Conservation (phyloP, 2,329 filamentous ascomycete species). For the Catunica adiposa region DNA sequence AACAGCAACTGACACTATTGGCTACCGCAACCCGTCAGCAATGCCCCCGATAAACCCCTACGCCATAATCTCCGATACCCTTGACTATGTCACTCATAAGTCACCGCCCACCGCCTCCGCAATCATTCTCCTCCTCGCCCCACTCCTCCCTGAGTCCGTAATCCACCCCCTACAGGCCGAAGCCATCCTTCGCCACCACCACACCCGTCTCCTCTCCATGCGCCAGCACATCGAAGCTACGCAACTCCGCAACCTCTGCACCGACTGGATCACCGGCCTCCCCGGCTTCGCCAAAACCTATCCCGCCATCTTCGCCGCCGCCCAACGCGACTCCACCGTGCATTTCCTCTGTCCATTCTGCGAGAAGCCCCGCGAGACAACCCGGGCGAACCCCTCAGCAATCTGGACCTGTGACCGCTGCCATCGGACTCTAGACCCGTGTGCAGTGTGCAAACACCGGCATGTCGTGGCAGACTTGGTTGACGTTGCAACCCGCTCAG, state of each 20-base stretch:
- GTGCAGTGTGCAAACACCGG: slow-evolving; percentile 41
- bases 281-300: slow-evolving; percentile 39
- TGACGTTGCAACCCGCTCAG: slow-evolving; percentile 17
- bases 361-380: slow-evolving; percentile 38
- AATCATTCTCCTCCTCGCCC: slow-evolving; percentile 42
- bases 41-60: slow-evolving; percentile 37
- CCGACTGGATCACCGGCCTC: slow-evolving; percentile 36
- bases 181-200: slow-evolving; percentile 42
- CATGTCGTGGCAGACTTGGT: slow-evolving; percentile 27
- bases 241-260: slow-evolving; percentile 43
- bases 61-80: slow-evolving; percentile 33
- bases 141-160: slow-evolving; percentile 36
- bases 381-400: slow-evolving; percentile 24
- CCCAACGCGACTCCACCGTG: slow-evolving; percentile 38
- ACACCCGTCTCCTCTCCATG: slow-evolving; percentile 42
- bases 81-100: slow-evolving; percentile 38
- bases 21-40: slow-evolving; percentile 10
- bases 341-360: slow-evolving; percentile 39
- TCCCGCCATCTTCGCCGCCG: slow-evolving; percentile 33
- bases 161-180: slow-evolving; percentile 40
- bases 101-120: slow-evolving; percentile 43
- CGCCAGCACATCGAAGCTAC: slow-evolving; percentile 43
- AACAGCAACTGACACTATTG: background rate
- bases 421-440: slow-evolving; percentile 34
- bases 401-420: slow-evolving; percentile 46